Evolutionary conservation across 2,329 filamentous ascomycete genomes (phyloP).

Genomic region (Colletotrichum sp.): DNA sequence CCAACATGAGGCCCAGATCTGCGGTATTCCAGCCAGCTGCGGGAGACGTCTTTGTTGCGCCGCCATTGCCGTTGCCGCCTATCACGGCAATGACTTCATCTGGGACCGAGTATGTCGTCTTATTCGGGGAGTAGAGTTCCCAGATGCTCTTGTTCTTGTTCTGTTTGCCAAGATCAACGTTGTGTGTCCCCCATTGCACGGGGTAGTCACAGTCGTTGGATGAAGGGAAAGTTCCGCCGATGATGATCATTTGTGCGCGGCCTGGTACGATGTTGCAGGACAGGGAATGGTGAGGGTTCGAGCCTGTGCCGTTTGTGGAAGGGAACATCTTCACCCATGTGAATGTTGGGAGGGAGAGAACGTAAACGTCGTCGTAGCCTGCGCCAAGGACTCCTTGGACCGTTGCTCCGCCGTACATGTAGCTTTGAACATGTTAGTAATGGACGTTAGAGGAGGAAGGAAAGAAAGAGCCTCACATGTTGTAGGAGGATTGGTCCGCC

Average conservation of each 20-base stretch:
- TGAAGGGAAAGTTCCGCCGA: constrained; percentile 63
- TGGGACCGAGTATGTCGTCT: constrained; percentile 61
- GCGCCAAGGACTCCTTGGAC: constrained; percentile 44
- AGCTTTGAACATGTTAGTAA: constrained; percentile 41
- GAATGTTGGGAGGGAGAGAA: constrained; percentile 67
- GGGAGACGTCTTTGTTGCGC: constrained; percentile 58
- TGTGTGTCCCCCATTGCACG: constrained; percentile 59
- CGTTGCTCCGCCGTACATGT: constrained; percentile 64
- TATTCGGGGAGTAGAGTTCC: constrained; percentile 54
- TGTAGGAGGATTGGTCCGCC: constrained; percentile 65
- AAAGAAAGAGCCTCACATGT: constrained; percentile 56
- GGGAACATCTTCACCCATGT: constrained; percentile 65
- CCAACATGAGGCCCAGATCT: constrained; percentile 60
- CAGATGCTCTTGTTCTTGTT: constrained; percentile 52
- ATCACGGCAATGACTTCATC: constrained; percentile 53
- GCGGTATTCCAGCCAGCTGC: constrained; percentile 51
- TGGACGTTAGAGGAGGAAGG: background rate
- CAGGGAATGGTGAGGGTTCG: constrained; percentile 57
- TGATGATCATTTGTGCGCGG: constrained; percentile 65
- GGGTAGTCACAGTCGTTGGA: constrained; percentile 56
- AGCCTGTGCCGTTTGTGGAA: constrained; percentile 39
- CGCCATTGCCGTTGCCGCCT: constrained; percentile 55
- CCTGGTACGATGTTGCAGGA: constrained; percentile 62
- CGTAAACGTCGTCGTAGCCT: constrained; percentile 67
- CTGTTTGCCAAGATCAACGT: constrained; percentile 57